Base-by-base conservation (phyloP, 768 basidiomycete species). In the Glaciozyma martinii region DNA sequence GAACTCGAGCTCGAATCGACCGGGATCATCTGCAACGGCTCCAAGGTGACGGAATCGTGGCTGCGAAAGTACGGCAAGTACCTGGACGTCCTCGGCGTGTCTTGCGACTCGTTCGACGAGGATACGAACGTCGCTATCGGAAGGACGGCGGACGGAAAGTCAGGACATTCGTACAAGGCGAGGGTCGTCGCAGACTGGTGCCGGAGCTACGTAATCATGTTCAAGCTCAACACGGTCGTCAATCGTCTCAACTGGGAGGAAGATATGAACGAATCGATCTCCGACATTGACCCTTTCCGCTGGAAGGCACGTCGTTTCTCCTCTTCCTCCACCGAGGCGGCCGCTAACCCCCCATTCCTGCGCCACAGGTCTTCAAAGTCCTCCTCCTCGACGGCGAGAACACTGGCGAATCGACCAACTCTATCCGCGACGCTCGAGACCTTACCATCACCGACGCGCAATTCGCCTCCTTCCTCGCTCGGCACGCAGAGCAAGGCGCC, bases 141-240 rank as follows among this genome's bases (percentile, higher is more conserved):
- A 23, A 10, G 47, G 16, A 18, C 13, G 12, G 47, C 12, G 47
- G 16, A 23, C 7, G 16, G n/a, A 23, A 13, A 49, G 9, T 18
- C 10, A 10, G 42, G 42, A 10, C 42, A 43, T 18, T 10, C 18
- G 10, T 18, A 43, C 10, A 18, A 43, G 9, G 42, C 42, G 10
- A 43, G 42, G 18, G 10, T 9, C 42, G 18, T 43, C 18, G 9
- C 42, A 43, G 42, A 43, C 10, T 49, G 47, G 47, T 49, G 47
- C 21, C 47, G 23, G 7, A n/a, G 8, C 47, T 13, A 49, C 21
- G 47, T 7, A 8, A 23, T 49, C 13, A 49, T 7, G 16, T 49
- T 49, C n/a, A 49, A 49, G 47, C 47, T 49, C 47, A 49, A 49
- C n/a, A 49, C 47, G 47, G 47, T 49, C n/a, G 47, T 49, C n/a